Evolutionary conservation across 495 filamentous ascomycete species (phyloP).

Genomic region (Talaromyces wortmannii): DNA sequence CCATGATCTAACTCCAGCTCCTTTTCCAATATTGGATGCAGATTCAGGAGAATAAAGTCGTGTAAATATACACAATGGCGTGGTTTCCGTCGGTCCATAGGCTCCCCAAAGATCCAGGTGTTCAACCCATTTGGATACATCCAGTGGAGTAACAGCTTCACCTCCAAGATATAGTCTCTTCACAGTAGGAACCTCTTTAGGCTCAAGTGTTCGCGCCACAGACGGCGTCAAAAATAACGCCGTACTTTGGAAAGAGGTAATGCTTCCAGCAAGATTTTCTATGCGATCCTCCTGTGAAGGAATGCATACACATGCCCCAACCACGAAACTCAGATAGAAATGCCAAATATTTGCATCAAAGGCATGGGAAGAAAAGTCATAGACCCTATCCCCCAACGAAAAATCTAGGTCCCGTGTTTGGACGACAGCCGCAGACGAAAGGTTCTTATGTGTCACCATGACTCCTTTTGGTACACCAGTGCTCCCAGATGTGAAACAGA

Average conservation of each 20-base stretch:
- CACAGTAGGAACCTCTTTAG: conserved; percentile 37
- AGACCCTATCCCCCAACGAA: too few relatives aligned
- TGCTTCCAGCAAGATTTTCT: not conserved
- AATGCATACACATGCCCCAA: not conserved
- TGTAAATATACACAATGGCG: conserved; percentile 22
- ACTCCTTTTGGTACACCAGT: conserved; percentile 38
- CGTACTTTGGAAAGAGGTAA: not conserved
- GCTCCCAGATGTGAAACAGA: conserved; percentile 31
- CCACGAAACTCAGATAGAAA: not conserved
- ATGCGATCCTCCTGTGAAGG: not conserved
- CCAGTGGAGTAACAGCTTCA: not conserved
- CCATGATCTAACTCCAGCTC: conserved; percentile 19
- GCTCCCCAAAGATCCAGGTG: conserved; percentile 1
- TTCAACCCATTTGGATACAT: conserved; percentile 1
- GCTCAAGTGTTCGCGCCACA: conserved; percentile 19
- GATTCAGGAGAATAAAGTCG: not conserved
- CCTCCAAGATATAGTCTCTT: conserved; percentile 42
- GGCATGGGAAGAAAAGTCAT: too few relatives aligned
- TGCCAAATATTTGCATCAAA: conserved; percentile 43
- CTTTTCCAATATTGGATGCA: not conserved
- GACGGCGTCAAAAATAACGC: not conserved
- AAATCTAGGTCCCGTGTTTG: too few relatives aligned
- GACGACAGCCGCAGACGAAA: not conserved
- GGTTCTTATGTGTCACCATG: conserved; percentile 24
- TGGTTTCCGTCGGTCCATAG: conserved; percentile 14